phyloP scores from a whole-genome alignment of 1,139 yeast genomes.

The Magnusiomyces starmeri region DNA sequence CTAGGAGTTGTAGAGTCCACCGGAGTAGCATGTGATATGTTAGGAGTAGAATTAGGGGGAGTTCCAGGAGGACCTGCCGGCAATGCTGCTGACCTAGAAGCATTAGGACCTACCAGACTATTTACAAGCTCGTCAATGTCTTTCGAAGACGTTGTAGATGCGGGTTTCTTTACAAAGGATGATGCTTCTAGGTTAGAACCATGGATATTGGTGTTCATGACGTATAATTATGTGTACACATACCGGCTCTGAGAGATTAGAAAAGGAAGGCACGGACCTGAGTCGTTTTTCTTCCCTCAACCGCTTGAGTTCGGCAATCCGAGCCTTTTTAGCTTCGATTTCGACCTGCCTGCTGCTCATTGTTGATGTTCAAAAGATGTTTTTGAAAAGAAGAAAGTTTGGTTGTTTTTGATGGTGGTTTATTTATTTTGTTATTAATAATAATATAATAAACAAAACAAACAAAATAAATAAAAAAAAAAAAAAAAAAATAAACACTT shows the following conservation, averaged over 20 bases:
- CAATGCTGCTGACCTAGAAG: slow-evolving; percentile 1
- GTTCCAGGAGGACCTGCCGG: neutral
- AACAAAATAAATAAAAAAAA: neutral
- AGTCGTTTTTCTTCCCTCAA: slow-evolving; percentile 29
- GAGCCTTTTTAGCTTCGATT: slow-evolving; percentile 43
- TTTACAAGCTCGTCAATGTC: slow-evolving; percentile 23
- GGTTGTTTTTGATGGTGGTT: neutral
- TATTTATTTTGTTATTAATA: neutral
- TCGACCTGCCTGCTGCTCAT: slow-evolving; percentile 34
- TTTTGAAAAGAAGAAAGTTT: neutral
- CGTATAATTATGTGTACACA: neutral
- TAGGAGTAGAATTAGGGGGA: too few relatives aligned
- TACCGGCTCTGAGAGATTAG: neutral
- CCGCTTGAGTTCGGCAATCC: slow-evolving; percentile 40
- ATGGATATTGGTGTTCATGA: neutral
- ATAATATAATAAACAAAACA: neutral
- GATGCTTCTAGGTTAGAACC: neutral
- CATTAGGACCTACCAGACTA: slow-evolving; percentile 19
- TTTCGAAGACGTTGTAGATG: slow-evolving; percentile 1
- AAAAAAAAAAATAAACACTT: neutral
- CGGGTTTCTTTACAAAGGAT: slow-evolving; percentile 6
- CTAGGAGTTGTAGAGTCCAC: too few relatives aligned
- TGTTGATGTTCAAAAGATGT: neutral
- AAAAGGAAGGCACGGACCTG: slow-evolving; percentile 7
- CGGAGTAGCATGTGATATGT: too few relatives aligned